Evolutionary conservation across 805 yeast species (phyloP).

Genomic region (Starmera caribaea): DNA sequence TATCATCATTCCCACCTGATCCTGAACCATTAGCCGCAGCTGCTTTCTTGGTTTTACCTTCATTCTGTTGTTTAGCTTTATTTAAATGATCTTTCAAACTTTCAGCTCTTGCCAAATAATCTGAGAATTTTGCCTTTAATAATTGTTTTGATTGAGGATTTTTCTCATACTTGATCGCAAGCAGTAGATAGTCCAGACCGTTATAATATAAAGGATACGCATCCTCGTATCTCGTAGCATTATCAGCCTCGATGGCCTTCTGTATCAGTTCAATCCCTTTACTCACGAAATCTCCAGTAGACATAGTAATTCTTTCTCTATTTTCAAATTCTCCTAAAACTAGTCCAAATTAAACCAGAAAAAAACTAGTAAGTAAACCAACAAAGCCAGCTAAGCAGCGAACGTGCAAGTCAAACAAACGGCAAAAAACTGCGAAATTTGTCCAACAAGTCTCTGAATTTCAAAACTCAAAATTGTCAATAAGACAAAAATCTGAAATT

Average conservation of each 20-base stretch:
- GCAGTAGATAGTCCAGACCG: constrained; percentile 90
- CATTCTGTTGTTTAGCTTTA: constrained; percentile 36
- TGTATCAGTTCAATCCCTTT: constrained; percentile 95
- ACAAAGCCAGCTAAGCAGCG: no score
- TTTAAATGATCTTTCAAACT: constrained; percentile 85
- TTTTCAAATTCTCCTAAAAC: no score
- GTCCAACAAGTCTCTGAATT: no score
- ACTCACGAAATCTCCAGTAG: constrained; percentile 67
- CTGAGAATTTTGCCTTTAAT: constrained; percentile 81
- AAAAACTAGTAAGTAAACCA: no score
- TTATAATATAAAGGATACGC: constrained; percentile 89
- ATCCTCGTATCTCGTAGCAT: constrained; percentile 82
- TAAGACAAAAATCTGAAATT: no score
- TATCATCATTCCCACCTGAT: constrained; percentile 27
- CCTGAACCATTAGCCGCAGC: constrained; percentile 47
- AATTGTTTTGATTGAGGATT: constrained; percentile 83
- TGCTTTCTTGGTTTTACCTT: constrained; percentile 42
- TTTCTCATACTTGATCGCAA: constrained; percentile 91
- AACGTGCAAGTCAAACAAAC: no score
- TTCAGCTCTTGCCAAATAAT: constrained; percentile 88
- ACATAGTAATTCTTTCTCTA: constrained; percentile 15
- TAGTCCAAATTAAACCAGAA: no score
- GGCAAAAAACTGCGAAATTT: no score
- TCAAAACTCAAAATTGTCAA: no score
- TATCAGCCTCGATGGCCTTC: constrained; percentile 91